A percentile compares a stretch with the other conserved stretches of the same genome.
Conservation (phyloP, 208 protist genomes). For the Novymonas esmeraldas region DNA sequence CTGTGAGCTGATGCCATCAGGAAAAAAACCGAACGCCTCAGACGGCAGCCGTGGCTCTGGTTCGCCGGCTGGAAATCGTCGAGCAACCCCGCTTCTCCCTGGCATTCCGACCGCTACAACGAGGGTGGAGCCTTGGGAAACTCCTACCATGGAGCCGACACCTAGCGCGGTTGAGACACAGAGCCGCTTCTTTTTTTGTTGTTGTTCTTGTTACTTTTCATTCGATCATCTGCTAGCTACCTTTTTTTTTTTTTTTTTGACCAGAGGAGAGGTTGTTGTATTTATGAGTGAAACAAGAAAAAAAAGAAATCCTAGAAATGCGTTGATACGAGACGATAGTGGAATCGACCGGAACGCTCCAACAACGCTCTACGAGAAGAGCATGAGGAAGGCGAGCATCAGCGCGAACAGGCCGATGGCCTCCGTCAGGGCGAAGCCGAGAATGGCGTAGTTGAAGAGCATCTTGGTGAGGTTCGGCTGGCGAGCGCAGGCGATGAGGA, state of each 20-base stretch:
- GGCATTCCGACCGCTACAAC: no score
- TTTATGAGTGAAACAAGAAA: conserved; percentile 13
- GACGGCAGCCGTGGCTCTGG: not conserved
- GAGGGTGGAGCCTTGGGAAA: no score
- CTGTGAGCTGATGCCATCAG: no score
- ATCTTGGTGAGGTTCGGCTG: conserved; percentile 93
- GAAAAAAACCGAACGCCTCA: not conserved
- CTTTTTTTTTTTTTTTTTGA: not conserved
- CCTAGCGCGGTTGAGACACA: no score
- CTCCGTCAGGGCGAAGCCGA: conserved; percentile 92
- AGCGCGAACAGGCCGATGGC: conserved; percentile 92
- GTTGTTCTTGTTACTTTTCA: conserved; percentile 4
- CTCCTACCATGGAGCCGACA: no score
- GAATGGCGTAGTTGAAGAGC: conserved; percentile 94
- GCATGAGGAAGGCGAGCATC: conserved; percentile 94
- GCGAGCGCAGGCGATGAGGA: conserved; percentile 86
- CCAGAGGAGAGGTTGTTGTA: not conserved
- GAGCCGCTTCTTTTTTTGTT: not conserved
- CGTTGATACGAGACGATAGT: conserved; percentile 5
- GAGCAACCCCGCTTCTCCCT: no score
- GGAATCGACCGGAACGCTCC: conserved; percentile 3
- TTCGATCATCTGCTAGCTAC: conserved; percentile 6
- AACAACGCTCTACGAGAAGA: conserved; percentile 84
- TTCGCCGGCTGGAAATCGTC: not conserved
- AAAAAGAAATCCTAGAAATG: conserved; percentile 10